Evolutionary conservation across 1,284 basidiomycete genomes (phyloP), one percentile per base, ranked within the genome.

Genomic region (Thelephora terrestris): DNA sequence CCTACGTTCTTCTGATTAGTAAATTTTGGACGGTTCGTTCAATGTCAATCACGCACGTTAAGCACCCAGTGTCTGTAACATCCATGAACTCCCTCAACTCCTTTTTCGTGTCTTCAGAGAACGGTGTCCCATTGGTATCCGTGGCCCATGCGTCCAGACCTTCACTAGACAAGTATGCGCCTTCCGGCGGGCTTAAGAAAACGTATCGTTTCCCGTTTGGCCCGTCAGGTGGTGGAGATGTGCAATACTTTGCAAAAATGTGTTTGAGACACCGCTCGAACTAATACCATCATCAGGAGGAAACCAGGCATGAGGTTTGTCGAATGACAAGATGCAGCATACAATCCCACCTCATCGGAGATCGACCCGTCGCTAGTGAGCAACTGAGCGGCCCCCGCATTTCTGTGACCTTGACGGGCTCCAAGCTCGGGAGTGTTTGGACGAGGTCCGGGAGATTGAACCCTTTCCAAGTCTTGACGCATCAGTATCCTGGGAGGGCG

Each of bases 41-140:
- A 40, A 35, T 39, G 32, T 45, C 39, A 18, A 43, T 18, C 36
- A 71, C 84, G 51, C 61, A 87, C 85, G 85, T 88, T 50, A 89
- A 67, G 52, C 74, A 67, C n/a, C 84, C 82, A 43, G 79, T 74
- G 36, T 79, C 79, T 17, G 75, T 84, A 6, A 82, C 76, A 65
- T 88, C 84, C 57, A 89, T 70, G 57, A 81, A 84, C 55, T 85
- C 81, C 47, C 76, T 64, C 29, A 88, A 70, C 59, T 89, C 86
- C 47, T 85, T 78, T 61, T 85, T 87, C 23, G 81, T 81, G 55
- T 83, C 85, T 46, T 79, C 70, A 18, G 80, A 74, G 55, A 88
- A 82, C 16, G 81, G 78, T 25, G 74, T 71, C 24, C 85, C 85
- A 53, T 89, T 89, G 12, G 85, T 89, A 53, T 86, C 85, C 29